Conservation (phyloP, 2,329 filamentous ascomycete species). For the Aspergillus chevalieri region DNA sequence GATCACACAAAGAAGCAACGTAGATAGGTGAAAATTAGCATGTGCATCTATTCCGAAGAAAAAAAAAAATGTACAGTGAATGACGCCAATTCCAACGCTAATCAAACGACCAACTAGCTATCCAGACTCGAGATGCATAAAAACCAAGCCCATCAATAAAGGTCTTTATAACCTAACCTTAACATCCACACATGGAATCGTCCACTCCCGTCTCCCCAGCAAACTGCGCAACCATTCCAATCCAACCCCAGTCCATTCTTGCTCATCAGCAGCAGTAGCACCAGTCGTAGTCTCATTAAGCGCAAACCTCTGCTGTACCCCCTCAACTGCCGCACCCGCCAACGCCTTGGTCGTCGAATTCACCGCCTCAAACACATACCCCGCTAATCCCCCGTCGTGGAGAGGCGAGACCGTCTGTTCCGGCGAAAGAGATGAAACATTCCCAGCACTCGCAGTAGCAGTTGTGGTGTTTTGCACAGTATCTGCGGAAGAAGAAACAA, state of each 20-base stretch:
- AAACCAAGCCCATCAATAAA: conserved; percentile 1
- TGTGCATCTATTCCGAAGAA: no score
- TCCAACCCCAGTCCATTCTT: conserved; percentile 69
- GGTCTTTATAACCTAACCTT: conserved; percentile 62
- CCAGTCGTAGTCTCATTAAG: conserved; percentile 13
- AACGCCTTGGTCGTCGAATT: conserved; percentile 66
- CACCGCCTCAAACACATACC: conserved; percentile 44
- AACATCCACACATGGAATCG: conserved; percentile 84
- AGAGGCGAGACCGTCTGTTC: conserved; percentile 24
- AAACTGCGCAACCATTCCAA: conserved; percentile 81
- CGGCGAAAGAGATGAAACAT: conserved; percentile 15
- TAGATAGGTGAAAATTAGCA: no score
- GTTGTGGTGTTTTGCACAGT: conserved; percentile 4
- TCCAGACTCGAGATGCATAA: background rate
- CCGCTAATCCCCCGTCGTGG: conserved; percentile 28
- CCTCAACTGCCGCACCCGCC: conserved; percentile 61
- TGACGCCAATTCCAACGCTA: background rate
- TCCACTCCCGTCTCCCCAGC: conserved; percentile 78
- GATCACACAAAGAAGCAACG: no score
- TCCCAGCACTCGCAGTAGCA: background rate
- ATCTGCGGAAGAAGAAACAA: conserved; percentile 32
- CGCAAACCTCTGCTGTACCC: conserved; percentile 41
- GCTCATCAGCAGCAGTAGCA: conserved; percentile 20
- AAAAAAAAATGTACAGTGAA: no score
- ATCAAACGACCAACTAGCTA: background rate